Evolutionary conservation across 2,329 filamentous ascomycete genomes (phyloP).

Genomic region (Talaromyces sp.): DNA sequence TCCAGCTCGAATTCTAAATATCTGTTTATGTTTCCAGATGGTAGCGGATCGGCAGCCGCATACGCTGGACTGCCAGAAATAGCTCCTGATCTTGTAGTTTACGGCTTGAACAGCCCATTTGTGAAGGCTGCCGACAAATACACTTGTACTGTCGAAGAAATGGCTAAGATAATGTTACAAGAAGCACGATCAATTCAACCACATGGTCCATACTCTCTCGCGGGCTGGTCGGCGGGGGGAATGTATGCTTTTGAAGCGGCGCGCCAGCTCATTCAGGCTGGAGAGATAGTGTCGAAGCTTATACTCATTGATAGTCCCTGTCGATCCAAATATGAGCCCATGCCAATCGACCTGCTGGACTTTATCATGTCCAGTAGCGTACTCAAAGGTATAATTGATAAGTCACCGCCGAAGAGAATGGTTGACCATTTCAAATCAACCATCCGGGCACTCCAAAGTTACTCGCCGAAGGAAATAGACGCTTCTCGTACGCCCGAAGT

Average conservation of each 20-base stretch:
- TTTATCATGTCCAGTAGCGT: background rate
- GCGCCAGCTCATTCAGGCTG: background rate
- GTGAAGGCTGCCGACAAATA: background rate
- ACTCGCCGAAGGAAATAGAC: background rate
- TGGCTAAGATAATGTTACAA: background rate
- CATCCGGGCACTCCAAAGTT: background rate
- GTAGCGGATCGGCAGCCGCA: background rate
- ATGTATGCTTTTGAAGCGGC: background rate
- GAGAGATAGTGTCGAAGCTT: background rate
- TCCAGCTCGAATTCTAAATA: background rate
- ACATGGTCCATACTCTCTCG: background rate
- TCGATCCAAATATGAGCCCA: background rate
- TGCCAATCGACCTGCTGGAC: background rate
- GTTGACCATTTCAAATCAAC: background rate
- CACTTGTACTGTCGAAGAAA: background rate
- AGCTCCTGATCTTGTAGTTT: background rate
- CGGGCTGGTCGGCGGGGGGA: background rate
- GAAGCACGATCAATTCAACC: background rate
- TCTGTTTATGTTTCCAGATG: constrained; percentile 1
- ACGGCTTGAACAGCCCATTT: constrained; percentile 5
- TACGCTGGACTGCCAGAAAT: background rate
- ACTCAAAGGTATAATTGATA: background rate
- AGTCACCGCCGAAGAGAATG: background rate
- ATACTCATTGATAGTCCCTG: background rate
- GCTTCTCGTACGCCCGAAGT: background rate